Base-by-base conservation (phyloP, 1,284 basidiomycete genomes). In the Fomitopsis betulina region DNA sequence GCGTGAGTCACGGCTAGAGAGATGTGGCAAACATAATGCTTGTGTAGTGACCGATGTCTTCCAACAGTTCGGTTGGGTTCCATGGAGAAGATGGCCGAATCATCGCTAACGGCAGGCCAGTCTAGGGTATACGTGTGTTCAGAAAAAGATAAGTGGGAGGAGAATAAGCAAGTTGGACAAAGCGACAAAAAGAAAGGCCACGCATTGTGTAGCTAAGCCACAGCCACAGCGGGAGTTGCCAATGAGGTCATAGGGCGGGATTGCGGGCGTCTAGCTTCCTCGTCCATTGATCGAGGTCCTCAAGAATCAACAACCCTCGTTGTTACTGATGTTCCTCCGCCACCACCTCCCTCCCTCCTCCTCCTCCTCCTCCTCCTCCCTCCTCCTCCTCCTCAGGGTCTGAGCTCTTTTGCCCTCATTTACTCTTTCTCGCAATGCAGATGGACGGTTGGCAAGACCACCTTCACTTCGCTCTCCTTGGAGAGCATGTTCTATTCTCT, bases 401-500 rank as follows among this genome's bases (percentile, higher is more conserved):
- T 23, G 3, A 7, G 13, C 17, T 47, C 45, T 27, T 10, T 17
- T 17, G 17, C 13, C 42, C 5, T 10, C 27, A 12, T 23, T 21
- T 12, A 32, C 27, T 21, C 25, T 50, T 33, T 50, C 47, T 32
- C 40, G 19, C 45, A 27, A 70, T 65, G 61, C 59, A 66, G 52
- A 76, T 75, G 76, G 74, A 78, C 32, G 62, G 65, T 38, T 79
- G 80, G 77, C 54, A 68, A 61, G 73, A 76, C 58, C 66, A 72
- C 63, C 74, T 89, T 13, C 87, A 89, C 67, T 78, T 82, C 71
- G 67, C 74, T 2, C 82, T 86, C 61, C 65, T 76, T 38, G 79
- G 79, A 43, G 81, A 86, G 63, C 82, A 81, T 62, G 75, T 87
- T 54, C 79, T 89, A 43, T 75, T 89, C 60, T 68, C 74, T 9